Conservation (phyloP, 306 rosid species). For the Vachellia pachyceras region DNA sequence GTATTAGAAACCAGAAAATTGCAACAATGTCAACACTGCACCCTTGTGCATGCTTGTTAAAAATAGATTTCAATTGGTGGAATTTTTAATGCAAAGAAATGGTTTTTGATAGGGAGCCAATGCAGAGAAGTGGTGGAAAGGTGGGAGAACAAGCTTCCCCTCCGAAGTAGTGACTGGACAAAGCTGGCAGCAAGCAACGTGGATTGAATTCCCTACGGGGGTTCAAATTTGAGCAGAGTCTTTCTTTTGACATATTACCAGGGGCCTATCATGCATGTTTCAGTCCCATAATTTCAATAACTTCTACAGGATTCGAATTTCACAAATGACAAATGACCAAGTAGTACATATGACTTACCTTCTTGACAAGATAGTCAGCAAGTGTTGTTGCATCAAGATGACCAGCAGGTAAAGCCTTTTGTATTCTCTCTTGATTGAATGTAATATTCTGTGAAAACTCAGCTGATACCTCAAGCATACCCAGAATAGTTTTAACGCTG, state of each 20-base stretch:
- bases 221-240: too few relatives aligned
- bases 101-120: not conserved
- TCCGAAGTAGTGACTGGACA: not conserved
- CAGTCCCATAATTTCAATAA: too few relatives aligned
- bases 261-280: too few relatives aligned
- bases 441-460: constrained; percentile 88
- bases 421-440: constrained; percentile 79
- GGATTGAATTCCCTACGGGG: too few relatives aligned
- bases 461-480: constrained; percentile 97
- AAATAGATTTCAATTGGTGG: not conserved
- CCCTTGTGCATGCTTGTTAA: not conserved
- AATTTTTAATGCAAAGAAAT: not conserved
- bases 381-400: constrained; percentile 98
- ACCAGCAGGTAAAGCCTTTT: constrained; percentile 88
- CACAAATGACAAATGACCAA: not conserved
- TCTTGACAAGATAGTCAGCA: constrained; percentile 96
- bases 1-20: not conserved
- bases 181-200: too few relatives aligned
- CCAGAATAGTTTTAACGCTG: constrained; percentile 88
- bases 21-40: not conserved
- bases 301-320: constrained; percentile 18
- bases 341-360: constrained; percentile 55
- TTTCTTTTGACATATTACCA: too few relatives aligned
- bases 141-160: not conserved
- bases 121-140: not conserved